Evolutionary conservation across 495 filamentous ascomycete species (phyloP).

Genomic region (Astrothelium subdiscretum): DNA sequence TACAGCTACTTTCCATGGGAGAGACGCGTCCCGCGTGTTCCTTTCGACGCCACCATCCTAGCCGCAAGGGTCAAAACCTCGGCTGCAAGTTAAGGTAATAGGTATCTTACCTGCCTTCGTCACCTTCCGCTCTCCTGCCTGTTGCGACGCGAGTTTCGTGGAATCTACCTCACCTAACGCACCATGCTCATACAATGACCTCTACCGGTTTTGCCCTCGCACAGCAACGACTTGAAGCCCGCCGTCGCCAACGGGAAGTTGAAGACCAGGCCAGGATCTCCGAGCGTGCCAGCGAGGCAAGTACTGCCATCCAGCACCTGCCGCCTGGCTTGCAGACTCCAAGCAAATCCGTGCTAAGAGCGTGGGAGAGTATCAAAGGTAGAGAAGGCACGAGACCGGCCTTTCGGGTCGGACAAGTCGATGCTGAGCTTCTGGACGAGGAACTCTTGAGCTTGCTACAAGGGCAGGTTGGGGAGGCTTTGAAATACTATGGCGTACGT

Average conservation of each 20-base stretch:
- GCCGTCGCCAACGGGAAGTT: slow-evolving; percentile 59
- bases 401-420: slow-evolving; percentile 91
- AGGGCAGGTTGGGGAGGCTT: slow-evolving; percentile 74
- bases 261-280: slow-evolving; percentile 51
- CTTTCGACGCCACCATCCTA: not conserved
- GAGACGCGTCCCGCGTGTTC: no score
- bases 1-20: no score
- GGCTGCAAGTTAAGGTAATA: not conserved
- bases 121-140: not conserved
- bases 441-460: slow-evolving; percentile 79
- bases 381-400: slow-evolving; percentile 70
- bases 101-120: not conserved
- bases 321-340: slow-evolving; percentile 52
- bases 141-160: no score
- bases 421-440: slow-evolving; percentile 90
- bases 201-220: slow-evolving; percentile 67
- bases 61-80: not conserved
- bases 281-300: slow-evolving; percentile 43
- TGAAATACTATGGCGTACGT: slow-evolving; percentile 72
- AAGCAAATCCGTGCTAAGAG: slow-evolving; percentile 45
- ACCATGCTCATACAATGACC: not conserved
- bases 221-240: slow-evolving; percentile 69
- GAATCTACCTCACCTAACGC: no score
- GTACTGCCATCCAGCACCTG: slow-evolving; percentile 43
- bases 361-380: slow-evolving; percentile 60